Percentiles rank a stretch among this genome's conserved stretches.
Conservation (phyloP, 495 filamentous ascomycete genomes). For the Hypoxylon crocopeplum region DNA sequence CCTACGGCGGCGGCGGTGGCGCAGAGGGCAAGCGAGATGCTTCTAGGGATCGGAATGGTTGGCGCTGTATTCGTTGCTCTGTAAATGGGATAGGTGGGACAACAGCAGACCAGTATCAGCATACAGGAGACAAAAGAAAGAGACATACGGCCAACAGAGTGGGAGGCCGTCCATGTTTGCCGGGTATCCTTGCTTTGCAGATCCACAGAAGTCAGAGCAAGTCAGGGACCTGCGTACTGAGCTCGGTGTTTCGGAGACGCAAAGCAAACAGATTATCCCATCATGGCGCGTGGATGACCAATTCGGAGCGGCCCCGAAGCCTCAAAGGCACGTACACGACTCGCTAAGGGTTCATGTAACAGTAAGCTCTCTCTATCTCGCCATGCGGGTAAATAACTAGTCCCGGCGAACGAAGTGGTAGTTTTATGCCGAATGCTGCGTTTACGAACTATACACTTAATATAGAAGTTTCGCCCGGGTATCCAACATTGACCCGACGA, state of each 20-base stretch:
- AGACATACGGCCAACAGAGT: constrained; percentile 6
- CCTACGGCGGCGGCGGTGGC: constrained; percentile 13
- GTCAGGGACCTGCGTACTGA: constrained; percentile 14
- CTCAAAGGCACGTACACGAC: constrained; percentile 7
- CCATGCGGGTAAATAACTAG: constrained; percentile 35
- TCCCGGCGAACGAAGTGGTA: constrained; percentile 12
- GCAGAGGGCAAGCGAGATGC: constrained; percentile 29
- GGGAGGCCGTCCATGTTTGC: constrained; percentile 8
- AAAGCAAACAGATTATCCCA: constrained; percentile 15
- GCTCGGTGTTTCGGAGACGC: constrained; percentile 38
- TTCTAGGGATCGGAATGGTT: constrained; percentile 27
- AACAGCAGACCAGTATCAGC: constrained; percentile 5
- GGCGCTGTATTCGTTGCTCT: constrained; percentile 30
- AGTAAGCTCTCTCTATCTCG: constrained; percentile 35
- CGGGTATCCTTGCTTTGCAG: constrained; percentile 12
- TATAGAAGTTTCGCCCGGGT: constrained; percentile 24
- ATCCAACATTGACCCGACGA: constrained; percentile 23
- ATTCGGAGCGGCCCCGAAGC: constrained; percentile 15
- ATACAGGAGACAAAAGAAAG: constrained; percentile 5
- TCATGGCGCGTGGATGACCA: constrained; percentile 1
- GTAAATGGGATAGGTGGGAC: constrained; percentile 25
- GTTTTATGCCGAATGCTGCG: constrained; percentile 24
- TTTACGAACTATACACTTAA: constrained; percentile 27
- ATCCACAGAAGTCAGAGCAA: constrained; percentile 21
- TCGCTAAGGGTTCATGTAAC: constrained; percentile 27